Evolutionary conservation across 805 yeast genomes (phyloP), one percentile per base, ranked within the genome.

Genomic region (Candida nitratophila): DNA sequence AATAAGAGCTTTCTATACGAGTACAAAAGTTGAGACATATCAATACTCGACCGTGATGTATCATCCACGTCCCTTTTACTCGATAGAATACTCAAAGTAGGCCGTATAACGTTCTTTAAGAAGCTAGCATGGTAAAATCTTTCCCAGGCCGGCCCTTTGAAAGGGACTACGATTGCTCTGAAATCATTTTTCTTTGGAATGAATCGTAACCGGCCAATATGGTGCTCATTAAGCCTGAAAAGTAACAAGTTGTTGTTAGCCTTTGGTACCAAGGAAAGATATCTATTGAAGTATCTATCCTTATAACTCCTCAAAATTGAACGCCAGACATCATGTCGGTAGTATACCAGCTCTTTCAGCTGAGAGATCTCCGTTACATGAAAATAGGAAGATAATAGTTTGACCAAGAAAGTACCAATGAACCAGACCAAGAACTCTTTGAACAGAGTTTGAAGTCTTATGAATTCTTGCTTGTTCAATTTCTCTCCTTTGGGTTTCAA

Each of bases 161-260:
- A 54, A 0, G 91, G 88, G 14, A 74, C 66, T 30, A 81, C 75
- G 16, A 85, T 70, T 15, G 80, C 66, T 52, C 93, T 62, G 46
- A 84, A 81, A 37, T 76, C 84, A 4, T 63, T 58, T 4, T 15
- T 59, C 55, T 86, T 86, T 0, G 95, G 95, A 30, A 82, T 59
- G 1, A 82, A 44, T 41, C 83, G 65, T 19, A 76, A 45, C 3
- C 51, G 60, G 4, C 81, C 81, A 47, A 66, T 54, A 27, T 57
- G 54, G 50, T 59, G 58, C 1, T 50, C 54, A 40, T 61, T 58
- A 8, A 50, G 46, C n/a, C 43, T 31, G 39, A 37, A 32, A 11
- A 16, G n/a, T 16, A 42, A 37, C 29, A 19, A 19, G 16, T 56
- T 54, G 3, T 32, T 19, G 4, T 50, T 24, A 7, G 47, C 46